These are phyloP conservation scores for Glebionis coronaria DNA, from an alignment of 129 eudicot genomes.

Conservation along the genomic window DNA sequence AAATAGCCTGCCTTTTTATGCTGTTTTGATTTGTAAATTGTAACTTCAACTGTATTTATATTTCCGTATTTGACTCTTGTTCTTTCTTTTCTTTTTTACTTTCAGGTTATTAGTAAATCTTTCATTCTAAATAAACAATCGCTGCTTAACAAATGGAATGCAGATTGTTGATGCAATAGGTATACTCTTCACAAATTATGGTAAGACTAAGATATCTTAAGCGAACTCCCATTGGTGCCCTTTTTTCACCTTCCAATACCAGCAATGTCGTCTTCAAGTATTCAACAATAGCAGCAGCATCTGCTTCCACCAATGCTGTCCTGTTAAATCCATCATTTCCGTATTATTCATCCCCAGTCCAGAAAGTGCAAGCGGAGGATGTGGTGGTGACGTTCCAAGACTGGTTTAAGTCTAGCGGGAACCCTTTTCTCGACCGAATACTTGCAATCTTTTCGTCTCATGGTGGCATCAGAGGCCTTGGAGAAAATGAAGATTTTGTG, in stretches of 20 bases:
- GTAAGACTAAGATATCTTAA: constrained; percentile 39
- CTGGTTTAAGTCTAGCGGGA: constrained; percentile 54
- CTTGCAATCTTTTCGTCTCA: constrained; percentile 41
- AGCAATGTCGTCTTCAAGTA: constrained; percentile 2
- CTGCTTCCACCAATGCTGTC: constrained; percentile 10
- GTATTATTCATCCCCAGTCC: not conserved
- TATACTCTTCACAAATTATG: constrained; percentile 28
- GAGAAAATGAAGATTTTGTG: constrained; percentile 10
- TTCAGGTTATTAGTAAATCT: no score
- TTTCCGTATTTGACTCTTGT: no score
- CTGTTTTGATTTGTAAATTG: no score
- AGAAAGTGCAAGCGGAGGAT: constrained; percentile 30
- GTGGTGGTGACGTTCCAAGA: constrained; percentile 47
- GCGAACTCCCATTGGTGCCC: constrained; percentile 39
- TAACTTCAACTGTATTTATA: no score
- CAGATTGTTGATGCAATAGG: constrained; percentile 16
- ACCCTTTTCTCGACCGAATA: constrained; percentile 48
- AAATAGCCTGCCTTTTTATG: no score
- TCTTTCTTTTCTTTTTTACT: no score
- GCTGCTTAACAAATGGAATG: no score
- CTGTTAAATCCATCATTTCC: constrained; percentile 16
- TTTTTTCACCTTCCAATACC: constrained; percentile 31
- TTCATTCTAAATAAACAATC: no score
- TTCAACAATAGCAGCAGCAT: constrained; percentile 25
- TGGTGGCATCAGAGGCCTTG: constrained; percentile 11